Evolutionary conservation across 371 early-diverging fungal genomes (phyloP).

Genomic region (Syncephalastrum monosporum): DNA sequence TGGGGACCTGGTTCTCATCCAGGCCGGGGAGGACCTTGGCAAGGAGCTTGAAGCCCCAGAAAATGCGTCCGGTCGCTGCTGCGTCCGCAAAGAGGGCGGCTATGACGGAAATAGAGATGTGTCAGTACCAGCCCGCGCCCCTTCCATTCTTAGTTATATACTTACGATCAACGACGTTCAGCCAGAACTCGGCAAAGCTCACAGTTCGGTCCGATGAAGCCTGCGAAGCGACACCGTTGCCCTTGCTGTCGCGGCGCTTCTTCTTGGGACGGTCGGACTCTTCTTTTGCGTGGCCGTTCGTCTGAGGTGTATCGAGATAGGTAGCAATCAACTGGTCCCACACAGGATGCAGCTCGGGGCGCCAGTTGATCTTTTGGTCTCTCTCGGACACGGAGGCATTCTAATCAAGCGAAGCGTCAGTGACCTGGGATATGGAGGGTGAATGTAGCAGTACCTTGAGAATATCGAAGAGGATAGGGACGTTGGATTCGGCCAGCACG

Average conservation of each 20-base stretch:
- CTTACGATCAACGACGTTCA: slow-evolving; percentile 70
- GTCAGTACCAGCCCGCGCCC: no score
- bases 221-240: slow-evolving; percentile 16
- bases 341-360: slow-evolving; percentile 77
- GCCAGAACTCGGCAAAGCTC: slow-evolving; percentile 83
- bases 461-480: slow-evolving; percentile 51
- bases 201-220: slow-evolving; percentile 28
- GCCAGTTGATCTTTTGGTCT: slow-evolving; percentile 60
- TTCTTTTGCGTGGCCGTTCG: slow-evolving; percentile 18
- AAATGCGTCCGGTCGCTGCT: slow-evolving; percentile 65
- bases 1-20: slow-evolving; percentile 61
- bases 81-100: no score
- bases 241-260: slow-evolving; percentile 18
- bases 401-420: background rate
- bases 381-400: slow-evolving; percentile 31
- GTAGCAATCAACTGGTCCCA: slow-evolving; percentile 71
- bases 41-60: slow-evolving; percentile 85
- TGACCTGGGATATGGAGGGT: background rate
- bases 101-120: no score
- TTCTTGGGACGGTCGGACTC: slow-evolving; percentile 20
- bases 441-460: slow-evolving; percentile 41
- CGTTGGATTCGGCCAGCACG: slow-evolving; percentile 58
- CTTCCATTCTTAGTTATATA: background rate
- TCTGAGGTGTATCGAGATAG: slow-evolving; percentile 37
- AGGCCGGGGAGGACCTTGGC: slow-evolving; percentile 67